Base-by-base conservation (phyloP, 345 rosid species). In the Streptanthus diversifolius region DNA sequence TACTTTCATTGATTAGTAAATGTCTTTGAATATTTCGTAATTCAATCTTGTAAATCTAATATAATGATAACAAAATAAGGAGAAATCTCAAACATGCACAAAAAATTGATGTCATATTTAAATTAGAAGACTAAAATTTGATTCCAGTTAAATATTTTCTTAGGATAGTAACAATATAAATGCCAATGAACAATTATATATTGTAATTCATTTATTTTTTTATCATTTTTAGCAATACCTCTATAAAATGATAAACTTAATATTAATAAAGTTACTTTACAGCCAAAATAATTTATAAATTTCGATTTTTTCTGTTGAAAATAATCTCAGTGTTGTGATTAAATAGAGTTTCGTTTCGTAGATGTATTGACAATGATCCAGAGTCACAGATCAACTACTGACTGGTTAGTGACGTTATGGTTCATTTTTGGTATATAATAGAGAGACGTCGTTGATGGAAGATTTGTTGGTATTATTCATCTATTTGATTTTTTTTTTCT, bases 391-490 rank as follows among this genome's bases (percentile, higher is more conserved):
- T 18, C 63, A 72, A 30, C 18, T 13, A 14, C 9, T 63, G 70
- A 40, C 8, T 33, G 77, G 77, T 73, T 35, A 56, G 77, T 73
- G 10, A 73, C 52, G 56, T 66, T 66, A 37, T 47, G 33, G 66
- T 66, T 74, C 25, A 15, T 57, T 66, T 57, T 27, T 57, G 44
- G 53, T 66, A 57, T 63, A 72, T 53, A 15, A 63, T 14, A 43
- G 19, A 22, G 65, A 15, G 22, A 55, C 24, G 40, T 63, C 19
- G 76, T 22, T 70, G 57, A 58, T 15, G 57, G 33, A 57, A 21
- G 5, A 22, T 49, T 8, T 39, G 15, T 49, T 44, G 21, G 67
- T 70, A 22, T 53, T 39, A 21, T 53, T 72, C 75, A 30, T 63
- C 47, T 32, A 8, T 63, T 53, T 33, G 58, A 54, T 21, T 4